Evolutionary conservation across 2,329 filamentous ascomycete species (phyloP), one percentile per base, ranked within the genome.

Genomic region (Coniochaeta sp.): DNA sequence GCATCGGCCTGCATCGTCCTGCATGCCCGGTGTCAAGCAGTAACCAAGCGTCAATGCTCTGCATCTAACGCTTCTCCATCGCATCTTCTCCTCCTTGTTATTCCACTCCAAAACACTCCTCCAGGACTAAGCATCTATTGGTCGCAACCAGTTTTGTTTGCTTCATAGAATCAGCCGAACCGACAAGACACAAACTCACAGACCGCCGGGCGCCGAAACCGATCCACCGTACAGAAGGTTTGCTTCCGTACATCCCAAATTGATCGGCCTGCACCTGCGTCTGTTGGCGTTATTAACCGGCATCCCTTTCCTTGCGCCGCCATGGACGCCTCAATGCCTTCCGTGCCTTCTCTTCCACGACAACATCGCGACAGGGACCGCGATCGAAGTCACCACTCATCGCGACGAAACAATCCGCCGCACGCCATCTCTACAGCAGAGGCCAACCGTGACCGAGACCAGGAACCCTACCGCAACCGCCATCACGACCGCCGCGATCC

Each of bases 301-400:
- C 20, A 35, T 35, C 30, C 47, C n/a, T 48, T 18, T n/a, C 16
- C 13, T 26, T 27, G 51, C 55, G 54, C 57, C 55, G 52, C 30
- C 31, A 61, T 61, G 60, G 58, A 63, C 6, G 52, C 54, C 24
- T 53, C 58, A 20, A 55, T 55, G 27, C 58, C 60, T 14, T 24
- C 45, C 45, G 45, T 31, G 10, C 45, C 26, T 16, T 55, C 58
- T 40, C 57, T 63, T 40, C 58, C 59, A 45, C 60, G 60, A 27
- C 58, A 54, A 51, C 55, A 55, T 49, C 59, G 60, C 49, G 60
- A 61, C 33, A 52, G 57, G 48, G 59, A 61, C 18, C 60, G 55
- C 27, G 55, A 56, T 28, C 51, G 20, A 16, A 14, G 28, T 22
- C 47, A 46, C 12, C 3, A 51, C 4, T 45, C 52, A 10, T 53